These are phyloP conservation scores for Coemansia sp. DNA, from an alignment of 192 early-diverging fungal genomes.

Conservation along the genomic window DNA sequence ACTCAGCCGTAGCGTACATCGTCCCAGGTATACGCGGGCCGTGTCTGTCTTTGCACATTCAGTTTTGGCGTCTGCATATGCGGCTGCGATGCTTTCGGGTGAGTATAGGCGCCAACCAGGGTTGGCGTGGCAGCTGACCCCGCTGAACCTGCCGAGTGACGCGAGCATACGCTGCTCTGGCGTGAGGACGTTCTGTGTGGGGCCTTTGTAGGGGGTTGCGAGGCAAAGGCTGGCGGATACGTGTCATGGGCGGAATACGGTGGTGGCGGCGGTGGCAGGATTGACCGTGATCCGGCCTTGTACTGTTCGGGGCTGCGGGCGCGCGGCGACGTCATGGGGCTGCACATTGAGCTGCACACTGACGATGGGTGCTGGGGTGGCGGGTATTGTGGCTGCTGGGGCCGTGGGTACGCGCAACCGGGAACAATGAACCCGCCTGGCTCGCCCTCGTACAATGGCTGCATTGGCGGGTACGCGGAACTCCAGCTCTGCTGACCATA, in stretches of 20 bases:
- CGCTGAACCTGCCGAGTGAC: neutral
- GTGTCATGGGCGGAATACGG: too few species aligned
- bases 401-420: constrained; percentile 2
- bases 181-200: constrained; percentile 12
- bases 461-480: constrained; percentile 3
- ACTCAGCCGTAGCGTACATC: constrained; percentile 8
- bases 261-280: too few species aligned
- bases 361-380: too few species aligned
- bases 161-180: constrained; percentile 5
- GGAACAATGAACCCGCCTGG: constrained; percentile 25
- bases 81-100: constrained; percentile 7
- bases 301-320: too few species aligned
- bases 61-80: neutral
- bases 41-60: neutral
- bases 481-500: neutral
- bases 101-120: neutral
- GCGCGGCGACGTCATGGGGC: too few species aligned
- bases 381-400: constrained; percentile 3
- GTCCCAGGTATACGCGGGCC: constrained; percentile 21
- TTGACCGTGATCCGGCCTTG: too few species aligned
- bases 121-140: constrained; percentile 3
- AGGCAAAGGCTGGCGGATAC: neutral
- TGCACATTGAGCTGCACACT: too few species aligned
- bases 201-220: too few species aligned
- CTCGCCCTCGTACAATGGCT: constrained; percentile 1